Percentiles rank a stretch among this genome's conserved stretches.
phyloP scores from a whole-genome alignment of 345 rosid genomes.

The Heritiera littoralis region DNA sequence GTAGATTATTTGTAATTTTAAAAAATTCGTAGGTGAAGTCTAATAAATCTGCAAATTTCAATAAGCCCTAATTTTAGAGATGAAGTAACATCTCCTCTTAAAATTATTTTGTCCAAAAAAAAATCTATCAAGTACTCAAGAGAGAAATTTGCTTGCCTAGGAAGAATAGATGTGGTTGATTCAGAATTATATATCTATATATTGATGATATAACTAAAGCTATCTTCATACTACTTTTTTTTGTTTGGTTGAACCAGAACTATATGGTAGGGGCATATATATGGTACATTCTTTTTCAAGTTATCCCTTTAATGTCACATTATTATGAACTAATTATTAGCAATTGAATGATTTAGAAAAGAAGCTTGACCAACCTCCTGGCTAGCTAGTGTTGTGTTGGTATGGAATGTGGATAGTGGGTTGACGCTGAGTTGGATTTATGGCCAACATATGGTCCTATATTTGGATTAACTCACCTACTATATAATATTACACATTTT shows the following conservation, averaged over 20 bases:
- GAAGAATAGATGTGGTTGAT: not conserved
- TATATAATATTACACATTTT: not conserved
- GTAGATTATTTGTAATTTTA: no score
- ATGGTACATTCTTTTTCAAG: not conserved
- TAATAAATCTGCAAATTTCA: no score
- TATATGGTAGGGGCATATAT: not conserved
- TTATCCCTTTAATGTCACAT: not conserved
- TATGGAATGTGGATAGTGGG: no score
- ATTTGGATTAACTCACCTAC: conserved; percentile 11
- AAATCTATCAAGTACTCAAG: not conserved
- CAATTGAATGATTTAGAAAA: not conserved
- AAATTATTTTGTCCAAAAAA: no score
- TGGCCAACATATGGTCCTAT: not conserved
- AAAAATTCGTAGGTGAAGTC: no score
- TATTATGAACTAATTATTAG: no score
- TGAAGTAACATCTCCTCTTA: no score
- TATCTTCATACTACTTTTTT: not conserved
- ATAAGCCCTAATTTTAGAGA: no score
- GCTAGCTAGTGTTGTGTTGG: not conserved
- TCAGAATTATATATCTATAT: not conserved
- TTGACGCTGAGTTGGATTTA: conserved; percentile 6
- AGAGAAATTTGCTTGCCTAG: not conserved
- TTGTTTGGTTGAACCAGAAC: not conserved
- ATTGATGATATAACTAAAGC: no score
- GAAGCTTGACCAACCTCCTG: not conserved